Conservation (phyloP, 805 yeast species). For the Gaillardinia entomophila region DNA sequence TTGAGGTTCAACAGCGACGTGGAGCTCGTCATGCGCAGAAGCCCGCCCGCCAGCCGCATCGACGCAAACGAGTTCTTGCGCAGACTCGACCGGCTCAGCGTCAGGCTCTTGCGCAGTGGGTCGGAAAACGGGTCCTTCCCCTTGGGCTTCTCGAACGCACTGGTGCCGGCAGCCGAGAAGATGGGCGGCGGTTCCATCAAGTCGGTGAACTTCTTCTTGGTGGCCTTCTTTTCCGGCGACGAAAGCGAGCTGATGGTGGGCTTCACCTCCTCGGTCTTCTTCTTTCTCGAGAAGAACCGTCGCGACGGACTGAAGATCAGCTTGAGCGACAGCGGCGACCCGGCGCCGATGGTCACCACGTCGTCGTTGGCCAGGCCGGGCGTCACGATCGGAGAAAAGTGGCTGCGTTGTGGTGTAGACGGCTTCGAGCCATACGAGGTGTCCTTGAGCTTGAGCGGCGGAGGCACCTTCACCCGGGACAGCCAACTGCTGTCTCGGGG, state of each 20-base stretch:
- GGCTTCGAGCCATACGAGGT: conserved; percentile 3
- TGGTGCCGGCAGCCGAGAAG: conserved; percentile 13
- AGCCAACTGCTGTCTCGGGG: not conserved
- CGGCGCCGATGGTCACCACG: conserved; percentile 32
- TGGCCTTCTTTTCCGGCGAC: conserved; percentile 10
- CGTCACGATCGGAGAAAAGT: conserved; percentile 5
- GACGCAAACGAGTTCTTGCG: conserved; percentile 10
- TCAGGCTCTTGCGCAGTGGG: conserved; percentile 2
- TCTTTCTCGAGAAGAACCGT: conserved; percentile 26
- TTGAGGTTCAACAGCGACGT: conserved; percentile 36
- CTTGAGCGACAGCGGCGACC: conserved; percentile 26
- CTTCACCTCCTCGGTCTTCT: conserved; percentile 6
- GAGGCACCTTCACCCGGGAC: conserved; percentile 3
- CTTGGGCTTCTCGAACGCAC: conserved; percentile 1
- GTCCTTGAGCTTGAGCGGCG: conserved; percentile 7
- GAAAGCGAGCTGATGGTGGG: conserved; percentile 28
- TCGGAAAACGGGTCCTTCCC: not conserved
- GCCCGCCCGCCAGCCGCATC: conserved; percentile 11
- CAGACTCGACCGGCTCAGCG: conserved; percentile 3
- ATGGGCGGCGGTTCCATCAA: conserved; percentile 35
- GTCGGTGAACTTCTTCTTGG: conserved; percentile 12
- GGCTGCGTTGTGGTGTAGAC: not conserved
- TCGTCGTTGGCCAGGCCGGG: conserved; percentile 18
- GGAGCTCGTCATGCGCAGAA: conserved; percentile 32
- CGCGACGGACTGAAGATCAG: conserved; percentile 35